Base-by-base conservation (phyloP, 2,329 filamentous ascomycete species). In the Diplodia scrobiculata region DNA sequence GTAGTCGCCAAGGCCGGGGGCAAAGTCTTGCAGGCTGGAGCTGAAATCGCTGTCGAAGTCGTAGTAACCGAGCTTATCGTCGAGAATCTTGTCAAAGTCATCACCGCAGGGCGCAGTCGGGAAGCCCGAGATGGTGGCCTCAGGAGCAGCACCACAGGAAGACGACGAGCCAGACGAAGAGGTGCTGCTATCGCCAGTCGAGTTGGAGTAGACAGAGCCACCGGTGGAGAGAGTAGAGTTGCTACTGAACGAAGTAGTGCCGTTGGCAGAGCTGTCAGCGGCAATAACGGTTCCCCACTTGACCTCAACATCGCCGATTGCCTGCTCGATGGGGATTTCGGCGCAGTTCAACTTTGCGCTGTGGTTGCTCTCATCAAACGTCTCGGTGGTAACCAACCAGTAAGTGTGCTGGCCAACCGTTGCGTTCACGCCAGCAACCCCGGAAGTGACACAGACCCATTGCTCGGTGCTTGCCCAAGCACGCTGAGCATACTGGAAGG, bases 51-150 rank as follows among this genome's bases (percentile, higher is more conserved):
- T 21, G 19, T 34, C n/a, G 53, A 55, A 55, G 14, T 55, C 53
- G 53, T 55, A 55, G 53, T 55, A 55, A n/a, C 53, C 53, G 11
- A 55, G 53, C 53, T 21, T 55, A 34, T 55, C 53, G 13, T 55
- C 53, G 9, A 55, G 53, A 55, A 34, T 7, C 34, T 55, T 55
- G 34, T 55, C 53, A n/a, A 55, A 55, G 34, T 34, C 53, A 41
- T 55, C 53, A 25, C 53, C 53, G 7, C 53, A 55, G 17, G 53
- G 32, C 11, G 32, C 53, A 25, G 53, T 34, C 1, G 53, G 53
- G 53, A 55, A 55, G 32, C 53, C 53, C 13, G 53, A 55, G 21
- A 55, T 55, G 53, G 53, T 55, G 36, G 53, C 53, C 19, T 34
- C 53, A n/a, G 53, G 53, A 13, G 53, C n/a, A 17, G 53, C 32